Evolutionary conservation across 495 filamentous ascomycete species (phyloP).

Genomic region (Aspergillus campestris): DNA sequence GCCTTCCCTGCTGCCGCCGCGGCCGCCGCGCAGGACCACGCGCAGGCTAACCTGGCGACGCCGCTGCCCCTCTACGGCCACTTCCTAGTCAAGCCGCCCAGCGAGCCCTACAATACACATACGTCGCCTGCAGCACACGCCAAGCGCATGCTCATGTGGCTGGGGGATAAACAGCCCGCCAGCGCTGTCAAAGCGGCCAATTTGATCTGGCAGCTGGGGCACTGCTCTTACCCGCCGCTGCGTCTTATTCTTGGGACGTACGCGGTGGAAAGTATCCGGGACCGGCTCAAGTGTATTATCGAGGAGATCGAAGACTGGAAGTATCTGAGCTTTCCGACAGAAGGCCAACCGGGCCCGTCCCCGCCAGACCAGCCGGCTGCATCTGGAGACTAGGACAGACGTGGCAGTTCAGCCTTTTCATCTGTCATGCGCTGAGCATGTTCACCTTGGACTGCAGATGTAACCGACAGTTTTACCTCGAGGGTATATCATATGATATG

Average conservation of each 20-base stretch:
- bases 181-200: constrained; percentile 92
- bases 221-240: constrained; percentile 85
- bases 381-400: too few relatives aligned
- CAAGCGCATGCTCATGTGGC: constrained; percentile 90
- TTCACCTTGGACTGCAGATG: too few relatives aligned
- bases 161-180: constrained; percentile 83
- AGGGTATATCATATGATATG: too few relatives aligned
- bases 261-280: constrained; percentile 89
- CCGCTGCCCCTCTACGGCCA: constrained; percentile 76
- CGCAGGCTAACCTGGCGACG: constrained; percentile 30
- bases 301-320: constrained; percentile 96
- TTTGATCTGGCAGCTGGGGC: constrained; percentile 90
- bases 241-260: constrained; percentile 80
- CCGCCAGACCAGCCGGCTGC: too few relatives aligned
- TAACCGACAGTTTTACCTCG: too few relatives aligned
- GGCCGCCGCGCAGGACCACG: constrained; percentile 10
- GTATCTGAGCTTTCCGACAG: constrained; percentile 53
- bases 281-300: constrained; percentile 78
- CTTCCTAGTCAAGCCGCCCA: constrained; percentile 80
- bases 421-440: too few relatives aligned
- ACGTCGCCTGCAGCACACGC: constrained; percentile 81
- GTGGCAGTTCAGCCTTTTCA: too few relatives aligned
- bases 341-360: constrained; percentile 13
- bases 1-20: constrained; percentile 4
- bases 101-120: constrained; percentile 67